phyloP scores from a whole-genome alignment of 73 alveolate species.

The Stentor roeselii region DNA sequence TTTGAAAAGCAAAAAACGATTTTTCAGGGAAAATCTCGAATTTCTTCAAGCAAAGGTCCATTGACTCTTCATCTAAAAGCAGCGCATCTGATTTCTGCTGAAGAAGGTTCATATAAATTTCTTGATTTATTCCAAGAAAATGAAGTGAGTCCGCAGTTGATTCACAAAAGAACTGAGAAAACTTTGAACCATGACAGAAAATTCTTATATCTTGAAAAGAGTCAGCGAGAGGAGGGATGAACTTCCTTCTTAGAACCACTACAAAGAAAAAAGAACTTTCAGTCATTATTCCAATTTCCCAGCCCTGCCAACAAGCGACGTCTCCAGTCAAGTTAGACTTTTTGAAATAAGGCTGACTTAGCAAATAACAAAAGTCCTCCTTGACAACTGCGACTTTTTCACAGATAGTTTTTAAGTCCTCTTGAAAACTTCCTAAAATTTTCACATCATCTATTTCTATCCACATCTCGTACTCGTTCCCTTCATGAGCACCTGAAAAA shows the following conservation, averaged over 20 bases:
- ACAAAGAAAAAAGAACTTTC: slow-evolving; percentile 27
- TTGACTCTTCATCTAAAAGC: slow-evolving; percentile 49
- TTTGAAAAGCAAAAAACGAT: slow-evolving; percentile 34
- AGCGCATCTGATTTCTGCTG: slow-evolving; percentile 52
- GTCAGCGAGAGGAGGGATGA: slow-evolving; percentile 59
- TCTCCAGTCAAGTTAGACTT: slow-evolving; percentile 43
- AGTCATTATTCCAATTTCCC: slow-evolving; percentile 55
- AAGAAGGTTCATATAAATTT: slow-evolving; percentile 32
- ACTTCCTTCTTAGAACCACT: slow-evolving; percentile 48
- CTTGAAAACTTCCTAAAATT: slow-evolving; percentile 13
- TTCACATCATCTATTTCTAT: slow-evolving; percentile 25
- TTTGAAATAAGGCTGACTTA: slow-evolving; percentile 54
- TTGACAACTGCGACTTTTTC: slow-evolving; percentile 43
- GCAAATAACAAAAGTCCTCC: slow-evolving; percentile 7
- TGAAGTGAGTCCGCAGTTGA: slow-evolving; percentile 36
- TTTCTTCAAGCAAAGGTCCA: slow-evolving; percentile 43
- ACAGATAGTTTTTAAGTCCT: slow-evolving; percentile 32
- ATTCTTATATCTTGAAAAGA: slow-evolving; percentile 36
- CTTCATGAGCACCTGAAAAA: slow-evolving; percentile 23
- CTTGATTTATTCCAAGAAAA: neutral
- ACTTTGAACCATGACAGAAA: slow-evolving; percentile 21
- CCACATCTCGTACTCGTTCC: slow-evolving; percentile 14
- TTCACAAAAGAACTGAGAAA: slow-evolving; percentile 20
- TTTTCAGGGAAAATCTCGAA: slow-evolving; percentile 41
- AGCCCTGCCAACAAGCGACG: slow-evolving; percentile 49